Base-by-base conservation (phyloP, 2,329 filamentous ascomycete species). In the Volutella citrinella region DNA sequence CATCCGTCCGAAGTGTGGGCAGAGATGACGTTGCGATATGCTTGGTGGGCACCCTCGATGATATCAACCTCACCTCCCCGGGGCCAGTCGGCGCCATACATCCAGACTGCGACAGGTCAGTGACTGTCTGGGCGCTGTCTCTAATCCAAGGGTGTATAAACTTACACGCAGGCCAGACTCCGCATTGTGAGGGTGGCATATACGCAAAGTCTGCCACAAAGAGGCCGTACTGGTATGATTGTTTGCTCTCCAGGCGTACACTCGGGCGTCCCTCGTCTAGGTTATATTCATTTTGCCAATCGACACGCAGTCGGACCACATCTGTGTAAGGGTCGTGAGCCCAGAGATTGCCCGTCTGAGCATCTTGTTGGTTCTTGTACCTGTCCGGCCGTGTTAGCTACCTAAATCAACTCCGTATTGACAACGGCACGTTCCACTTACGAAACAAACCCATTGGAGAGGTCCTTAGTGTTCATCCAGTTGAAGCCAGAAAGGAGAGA, bases 181-280 rank as follows among this genome's bases (percentile, higher is more conserved):
- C 85, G 46, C 85, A 89, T 31, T 76, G 66, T 3, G 79, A 78
- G 3, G 70, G 72, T 4, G 85, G 83, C 82, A 89, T 88, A 48
- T 89, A 84, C 13, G 69, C 68, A 32, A 88, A 74, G 55, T 89
- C 84, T 15, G 83, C 69, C 30, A 89, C 79, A 48, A 88, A 78
- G 9, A 88, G 71, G 2, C 82, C 84, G 46, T 80, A 70, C 19
- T 70, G 76, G 56, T 80, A 89, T 5, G 67, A 59, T 30, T 75
- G 68, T 33, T 76, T 81, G 59, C 80, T 85, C 26, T 78, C 76
- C 10, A 89, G 59, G 12, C 84, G 75, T 23, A 89, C 74, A 43
- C 80, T 86, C 9, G 70, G 67, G 13, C 73, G 59, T n/a, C 72
- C 73, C 34, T 57, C 49, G 30, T 60, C 49, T 4, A 56, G 42